Conservation (phyloP, 805 yeast genomes). For the Schizosaccharomyces japonicus region DNA sequence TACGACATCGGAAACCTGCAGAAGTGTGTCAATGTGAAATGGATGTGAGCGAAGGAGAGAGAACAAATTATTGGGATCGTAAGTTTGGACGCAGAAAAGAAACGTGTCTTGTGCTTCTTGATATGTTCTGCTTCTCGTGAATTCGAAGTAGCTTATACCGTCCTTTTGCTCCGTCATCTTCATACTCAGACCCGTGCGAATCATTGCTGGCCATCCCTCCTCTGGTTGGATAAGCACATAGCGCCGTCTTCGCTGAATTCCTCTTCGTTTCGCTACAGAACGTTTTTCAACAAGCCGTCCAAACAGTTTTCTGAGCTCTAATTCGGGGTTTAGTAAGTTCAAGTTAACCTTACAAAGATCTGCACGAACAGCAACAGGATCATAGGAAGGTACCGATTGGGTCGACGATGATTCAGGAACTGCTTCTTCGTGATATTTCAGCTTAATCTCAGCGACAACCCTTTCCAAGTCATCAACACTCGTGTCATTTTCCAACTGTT, state of each 20-base stretch:
- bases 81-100: conserved; percentile 38
- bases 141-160: conserved; percentile 27
- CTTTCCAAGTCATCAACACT: conserved; percentile 7
- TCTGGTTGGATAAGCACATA: conserved; percentile 10
- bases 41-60: conserved; percentile 29
- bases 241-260: conserved; percentile 6
- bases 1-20: conserved; percentile 53
- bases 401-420: not conserved
- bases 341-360: conserved; percentile 8
- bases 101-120: conserved; percentile 19
- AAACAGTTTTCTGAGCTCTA: conserved; percentile 10
- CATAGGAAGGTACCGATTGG: not conserved
- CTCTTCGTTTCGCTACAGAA: not conserved
- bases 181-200: conserved; percentile 8
- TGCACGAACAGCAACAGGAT: conserved; percentile 5
- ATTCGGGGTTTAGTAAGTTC: conserved; percentile 10
- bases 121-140: conserved; percentile 22
- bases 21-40: conserved; percentile 53
- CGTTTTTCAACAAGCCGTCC: conserved; percentile 10
- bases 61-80: conserved; percentile 55
- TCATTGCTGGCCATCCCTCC: conserved; percentile 12
- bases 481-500: not conserved
- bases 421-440: not conserved
- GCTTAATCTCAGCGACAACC: not conserved
- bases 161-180: conserved; percentile 9